Percentiles rank a stretch among this genome's conserved stretches.
These are phyloP conservation scores for Sambucus nigra DNA, from an alignment of 129 eudicot genomes.

Conservation along the genomic window DNA sequence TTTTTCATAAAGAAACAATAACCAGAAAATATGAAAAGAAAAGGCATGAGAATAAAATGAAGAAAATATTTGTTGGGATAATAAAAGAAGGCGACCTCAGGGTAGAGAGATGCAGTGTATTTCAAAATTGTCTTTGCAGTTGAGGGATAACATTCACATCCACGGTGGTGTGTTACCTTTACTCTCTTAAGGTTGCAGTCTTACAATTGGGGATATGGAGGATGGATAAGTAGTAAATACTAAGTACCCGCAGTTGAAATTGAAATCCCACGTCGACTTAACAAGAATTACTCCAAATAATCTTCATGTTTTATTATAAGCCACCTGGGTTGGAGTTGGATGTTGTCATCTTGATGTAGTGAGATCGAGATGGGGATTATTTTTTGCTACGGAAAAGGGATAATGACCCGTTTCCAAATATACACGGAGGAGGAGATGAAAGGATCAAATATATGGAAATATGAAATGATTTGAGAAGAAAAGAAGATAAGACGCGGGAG, in stretches of 20 bases:
- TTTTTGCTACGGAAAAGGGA: slow-evolving; percentile 43
- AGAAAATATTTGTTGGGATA: background rate
- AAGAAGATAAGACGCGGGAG: too few relatives aligned
- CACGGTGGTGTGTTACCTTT: too few relatives aligned
- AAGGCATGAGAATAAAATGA: slow-evolving; percentile 1
- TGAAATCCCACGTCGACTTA: too few relatives aligned
- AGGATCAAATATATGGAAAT: too few relatives aligned
- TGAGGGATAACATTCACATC: slow-evolving; percentile 40
- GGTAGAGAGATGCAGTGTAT: slow-evolving; percentile 38
- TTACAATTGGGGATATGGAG: slow-evolving; percentile 56
- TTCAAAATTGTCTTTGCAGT: slow-evolving; percentile 64
- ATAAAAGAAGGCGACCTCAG: slow-evolving; percentile 35
- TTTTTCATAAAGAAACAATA: background rate
- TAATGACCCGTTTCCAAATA: too few relatives aligned
- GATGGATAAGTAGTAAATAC: slow-evolving; percentile 37
- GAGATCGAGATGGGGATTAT: slow-evolving; percentile 37
- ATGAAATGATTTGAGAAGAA: too few relatives aligned
- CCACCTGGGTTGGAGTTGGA: too few relatives aligned
- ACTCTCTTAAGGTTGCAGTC: too few relatives aligned
- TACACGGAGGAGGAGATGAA: too few relatives aligned
- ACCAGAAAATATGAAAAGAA: slow-evolving; percentile 6
- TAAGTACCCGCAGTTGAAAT: too few relatives aligned
- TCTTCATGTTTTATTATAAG: slow-evolving; percentile 48
- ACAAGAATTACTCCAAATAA: slow-evolving; percentile 66
- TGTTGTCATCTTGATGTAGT: too few relatives aligned